Percentiles rank a stretch among this genome's conserved stretches.
Conservation (phyloP, 208 protist species). For the Crithidia bombi region DNA sequence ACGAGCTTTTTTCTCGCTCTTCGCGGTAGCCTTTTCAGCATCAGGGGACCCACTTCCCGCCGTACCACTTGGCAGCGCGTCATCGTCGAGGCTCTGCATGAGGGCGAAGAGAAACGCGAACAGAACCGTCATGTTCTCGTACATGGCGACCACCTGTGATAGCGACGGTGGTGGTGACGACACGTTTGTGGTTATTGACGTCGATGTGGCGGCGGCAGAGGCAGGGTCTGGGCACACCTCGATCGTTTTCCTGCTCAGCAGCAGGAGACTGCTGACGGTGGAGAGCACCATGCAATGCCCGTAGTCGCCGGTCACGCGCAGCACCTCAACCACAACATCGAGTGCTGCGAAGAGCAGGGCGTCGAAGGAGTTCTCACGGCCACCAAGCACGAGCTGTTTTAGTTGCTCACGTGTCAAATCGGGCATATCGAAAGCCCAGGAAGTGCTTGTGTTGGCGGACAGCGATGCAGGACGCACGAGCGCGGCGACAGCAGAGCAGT, state of each 20-base stretch:
- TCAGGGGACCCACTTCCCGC: background rate
- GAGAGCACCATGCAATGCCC: conserved; percentile 60
- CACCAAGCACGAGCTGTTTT: conserved; percentile 36
- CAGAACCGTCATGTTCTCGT: conserved; percentile 70
- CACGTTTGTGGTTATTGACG: background rate
- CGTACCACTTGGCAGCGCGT: conserved; percentile 10
- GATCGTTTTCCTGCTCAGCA: conserved; percentile 45
- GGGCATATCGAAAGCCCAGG: conserved; percentile 34
- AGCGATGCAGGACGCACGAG: background rate
- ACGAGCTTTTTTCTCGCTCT: background rate
- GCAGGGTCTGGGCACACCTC: background rate
- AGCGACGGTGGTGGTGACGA: conserved; percentile 12
- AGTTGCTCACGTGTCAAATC: conserved; percentile 40
- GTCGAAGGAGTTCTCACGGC: conserved; percentile 64
- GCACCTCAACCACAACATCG: conserved; percentile 55
- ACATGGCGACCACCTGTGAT: conserved; percentile 54
- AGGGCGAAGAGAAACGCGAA: conserved; percentile 40
- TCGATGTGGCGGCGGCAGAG: background rate
- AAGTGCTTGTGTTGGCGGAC: conserved; percentile 10
- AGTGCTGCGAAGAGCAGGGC: conserved; percentile 61
- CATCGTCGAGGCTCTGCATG: conserved; percentile 31
- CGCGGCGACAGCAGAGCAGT: conserved; percentile 16
- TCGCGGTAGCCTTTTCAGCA: background rate
- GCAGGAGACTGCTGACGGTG: conserved; percentile 46
- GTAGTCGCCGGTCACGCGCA: conserved; percentile 48